phyloP scores from a whole-genome alignment of 768 basidiomycete genomes.

The Boletus sp. region DNA sequence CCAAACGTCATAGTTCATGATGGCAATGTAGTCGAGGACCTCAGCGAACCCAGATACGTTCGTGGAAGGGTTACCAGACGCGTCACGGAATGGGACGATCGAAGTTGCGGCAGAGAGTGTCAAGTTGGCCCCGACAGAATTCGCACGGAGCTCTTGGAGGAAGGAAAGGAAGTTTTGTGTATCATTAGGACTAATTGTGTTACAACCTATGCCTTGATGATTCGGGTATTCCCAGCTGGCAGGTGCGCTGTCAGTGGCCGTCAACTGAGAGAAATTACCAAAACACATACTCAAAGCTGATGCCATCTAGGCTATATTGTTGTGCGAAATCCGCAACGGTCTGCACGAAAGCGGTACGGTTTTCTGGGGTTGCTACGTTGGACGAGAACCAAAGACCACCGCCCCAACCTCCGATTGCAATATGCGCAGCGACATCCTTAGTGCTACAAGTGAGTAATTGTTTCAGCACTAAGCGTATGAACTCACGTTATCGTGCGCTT shows the following conservation, averaged over 20 bases:
- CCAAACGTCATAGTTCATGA: constrained; percentile 68
- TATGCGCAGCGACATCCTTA: constrained; percentile 52
- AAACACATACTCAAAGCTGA: constrained; percentile 36
- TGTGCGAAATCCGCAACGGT: constrained; percentile 47
- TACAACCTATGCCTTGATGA: constrained; percentile 64
- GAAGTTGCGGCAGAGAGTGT: constrained; percentile 70
- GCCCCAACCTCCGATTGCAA: constrained; percentile 71
- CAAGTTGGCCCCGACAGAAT: constrained; percentile 48
- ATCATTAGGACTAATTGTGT: constrained; percentile 54
- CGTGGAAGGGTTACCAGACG: constrained; percentile 54
- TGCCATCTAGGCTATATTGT: constrained; percentile 53
- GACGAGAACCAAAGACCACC: constrained; percentile 64
- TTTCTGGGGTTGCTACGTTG: constrained; percentile 50
- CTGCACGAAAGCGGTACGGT: constrained; percentile 63
- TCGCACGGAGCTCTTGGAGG: constrained; percentile 60
- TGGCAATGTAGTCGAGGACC: constrained; percentile 60
- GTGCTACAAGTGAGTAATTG: not conserved
- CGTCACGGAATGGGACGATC: constrained; percentile 59
- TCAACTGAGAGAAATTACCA: not conserved
- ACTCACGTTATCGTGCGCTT: constrained; percentile 38
- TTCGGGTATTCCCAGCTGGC: constrained; percentile 86
- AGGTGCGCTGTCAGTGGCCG: constrained; percentile 11
- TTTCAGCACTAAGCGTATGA: not conserved
- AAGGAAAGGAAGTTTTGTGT: constrained; percentile 75
- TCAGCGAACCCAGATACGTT: constrained; percentile 72